Evolutionary conservation across 2,329 filamentous ascomycete species (phyloP), one percentile per base, ranked within the genome.

Genomic region (Colletotrichum plurivorum): DNA sequence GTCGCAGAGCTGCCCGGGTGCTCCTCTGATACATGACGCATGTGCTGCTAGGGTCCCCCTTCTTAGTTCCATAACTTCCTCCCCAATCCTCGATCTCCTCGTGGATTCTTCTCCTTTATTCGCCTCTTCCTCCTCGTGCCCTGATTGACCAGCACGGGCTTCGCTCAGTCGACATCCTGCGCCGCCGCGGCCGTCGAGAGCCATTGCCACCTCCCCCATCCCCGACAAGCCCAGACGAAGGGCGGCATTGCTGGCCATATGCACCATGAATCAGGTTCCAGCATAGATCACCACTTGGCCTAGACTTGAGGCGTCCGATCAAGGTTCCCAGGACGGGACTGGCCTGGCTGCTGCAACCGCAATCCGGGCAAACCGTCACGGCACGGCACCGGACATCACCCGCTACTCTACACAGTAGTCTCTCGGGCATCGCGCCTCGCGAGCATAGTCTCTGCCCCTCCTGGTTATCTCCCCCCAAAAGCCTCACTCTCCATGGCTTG

Each of bases 191-290:
- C 56, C 54, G 68, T 71, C 15, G 25, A 51, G 27, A 39, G 41
- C 51, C 64, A 43, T 51, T 49, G 63, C 68, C 56, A 56, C 51
- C 58, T 56, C 41, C 52, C 52, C 41, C 48, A 57, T 58, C 60
- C 67, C 63, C 52, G 22, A 48, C 67, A 36, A 46, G 52, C 60
- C 61, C 45, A 63, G n/a, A 45, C 69, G 67, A 75, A 71, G 70
- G 71, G 72, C 72, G 70, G 76, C 76, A 77, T 78, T 77, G 76
- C 76, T 75, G 74, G 76, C 76, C 73, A 78, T 78, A 77, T 75
- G 73, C 74, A 75, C 71, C 70, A 72, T 73, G 72, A 73, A 71
- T 73, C 67, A 74, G 71, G 72, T 72, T 72, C 39, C 54, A 62
- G 70, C 70, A 71, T 71, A 71, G 70, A 71, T 71, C 70, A 71